These are phyloP conservation scores for Pyrenula massariospora DNA, from an alignment of 495 filamentous ascomycete species.

Conservation along the genomic window DNA sequence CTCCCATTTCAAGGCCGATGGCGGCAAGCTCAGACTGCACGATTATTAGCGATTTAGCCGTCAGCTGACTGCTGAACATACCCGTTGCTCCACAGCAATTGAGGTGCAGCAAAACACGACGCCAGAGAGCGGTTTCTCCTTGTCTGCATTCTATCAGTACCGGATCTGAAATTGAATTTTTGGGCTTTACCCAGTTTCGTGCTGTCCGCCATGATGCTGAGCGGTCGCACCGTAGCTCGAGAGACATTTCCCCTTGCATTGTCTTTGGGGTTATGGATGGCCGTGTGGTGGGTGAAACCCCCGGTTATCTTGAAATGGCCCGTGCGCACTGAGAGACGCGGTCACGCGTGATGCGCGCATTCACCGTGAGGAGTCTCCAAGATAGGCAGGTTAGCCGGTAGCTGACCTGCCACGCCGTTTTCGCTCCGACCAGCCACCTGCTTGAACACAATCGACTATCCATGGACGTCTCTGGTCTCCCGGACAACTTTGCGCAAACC, in stretches of 20 bases:
- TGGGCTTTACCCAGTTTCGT: neutral
- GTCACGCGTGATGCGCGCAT: neutral
- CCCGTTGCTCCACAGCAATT: conserved; percentile 68
- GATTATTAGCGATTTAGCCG: neutral
- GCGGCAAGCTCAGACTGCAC: conserved; percentile 55
- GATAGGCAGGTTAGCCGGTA: neutral
- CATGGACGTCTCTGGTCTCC: neutral
- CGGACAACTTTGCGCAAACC: neutral
- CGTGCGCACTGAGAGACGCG: neutral
- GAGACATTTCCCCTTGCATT: neutral
- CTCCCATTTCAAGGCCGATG: conserved; percentile 73
- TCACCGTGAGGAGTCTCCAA: too few species aligned
- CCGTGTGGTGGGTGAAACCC: too few species aligned
- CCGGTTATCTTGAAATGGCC: too few species aligned
- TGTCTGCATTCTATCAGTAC: conserved; percentile 19
- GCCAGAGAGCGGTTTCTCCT: conserved; percentile 58
- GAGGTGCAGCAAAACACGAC: conserved; percentile 88
- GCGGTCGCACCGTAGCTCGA: too few species aligned
- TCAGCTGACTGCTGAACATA: conserved; percentile 27
- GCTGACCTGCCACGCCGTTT: neutral
- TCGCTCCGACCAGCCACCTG: neutral
- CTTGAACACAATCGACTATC: too few species aligned
- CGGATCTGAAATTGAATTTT: neutral
- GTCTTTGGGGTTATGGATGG: too few species aligned
- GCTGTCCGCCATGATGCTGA: neutral